phyloP scores from a whole-genome alignment of 2,329 filamentous ascomycete genomes.

The Beauveria sp. region DNA sequence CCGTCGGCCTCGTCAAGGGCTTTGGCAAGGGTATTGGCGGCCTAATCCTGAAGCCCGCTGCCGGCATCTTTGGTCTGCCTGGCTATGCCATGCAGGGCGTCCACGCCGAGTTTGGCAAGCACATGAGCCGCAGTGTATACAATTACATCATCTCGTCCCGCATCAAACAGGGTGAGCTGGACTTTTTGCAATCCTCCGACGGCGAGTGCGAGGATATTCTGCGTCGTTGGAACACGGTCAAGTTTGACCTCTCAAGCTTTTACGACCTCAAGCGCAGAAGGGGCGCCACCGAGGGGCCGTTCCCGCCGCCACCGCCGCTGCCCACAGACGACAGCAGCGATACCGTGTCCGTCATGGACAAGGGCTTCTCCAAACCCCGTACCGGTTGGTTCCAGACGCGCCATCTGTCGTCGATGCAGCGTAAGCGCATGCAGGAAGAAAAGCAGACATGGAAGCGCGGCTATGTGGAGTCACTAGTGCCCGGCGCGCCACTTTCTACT shows the following conservation, averaged over 20 bases:
- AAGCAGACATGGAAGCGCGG: constrained; percentile 36
- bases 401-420: constrained; percentile 42
- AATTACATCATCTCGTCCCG: constrained; percentile 76
- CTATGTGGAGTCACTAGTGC: constrained; percentile 19
- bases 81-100: constrained; percentile 80
- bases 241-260: constrained; percentile 53
- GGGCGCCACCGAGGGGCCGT: constrained; percentile 13
- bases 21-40: constrained; percentile 80
- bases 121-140: constrained; percentile 61
- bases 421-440: constrained; percentile 41
- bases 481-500: neutral
- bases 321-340: constrained; percentile 4
- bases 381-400: constrained; percentile 43
- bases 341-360: constrained; percentile 12
- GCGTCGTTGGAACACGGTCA: constrained; percentile 53
- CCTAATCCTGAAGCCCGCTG: constrained; percentile 72
- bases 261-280: constrained; percentile 43
- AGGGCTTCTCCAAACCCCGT: constrained; percentile 23
- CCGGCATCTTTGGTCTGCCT: constrained; percentile 64
- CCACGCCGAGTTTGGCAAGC: constrained; percentile 66
- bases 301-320: constrained; percentile 1
- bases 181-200: constrained; percentile 44
- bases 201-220: constrained; percentile 60
- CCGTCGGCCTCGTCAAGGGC: constrained; percentile 63
- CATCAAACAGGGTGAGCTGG: constrained; percentile 66